Base-by-base conservation (phyloP, 2,329 filamentous ascomycete species). In the Aspergillus quadrilineatus region DNA sequence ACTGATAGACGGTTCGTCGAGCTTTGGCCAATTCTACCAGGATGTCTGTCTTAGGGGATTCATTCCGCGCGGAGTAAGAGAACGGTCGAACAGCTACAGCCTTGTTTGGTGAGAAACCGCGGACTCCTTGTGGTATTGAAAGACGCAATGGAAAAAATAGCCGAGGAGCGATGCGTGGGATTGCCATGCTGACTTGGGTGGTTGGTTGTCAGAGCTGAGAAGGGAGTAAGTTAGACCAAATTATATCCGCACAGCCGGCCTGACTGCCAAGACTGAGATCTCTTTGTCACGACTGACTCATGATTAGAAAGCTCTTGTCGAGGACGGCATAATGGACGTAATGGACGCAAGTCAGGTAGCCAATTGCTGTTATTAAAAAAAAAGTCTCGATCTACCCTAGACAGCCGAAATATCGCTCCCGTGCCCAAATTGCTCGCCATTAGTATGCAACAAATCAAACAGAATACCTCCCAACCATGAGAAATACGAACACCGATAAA, bases 1-100 rank as follows among this genome's bases (percentile, higher is more conserved):
- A 68, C 17, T 67, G 49, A 60, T 76, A 75, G 59, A 73, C 69
- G 26, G 69, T 69, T 60, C 72, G 72, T 45, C 73, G 69, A 58
- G 58, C 57, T 62, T 72, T 66, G 59, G 69, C 68, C 32, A 71
- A 61, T 17, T 69, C 64, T 50, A 73, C 56, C 41, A 75, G 56
- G 30, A 63, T 48, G 41, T 66, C 61, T n/a, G 63, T 61, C 39
- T 36, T 52, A 22, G 52, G 32, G 7, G 44, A 43, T 15, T 56
- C 10, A 34, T 36, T 51, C 14, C 36, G 43, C 15, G 43, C 32
- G 44, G 53, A 42, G 6, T 39, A 60, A 1, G 60, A 63, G 15
- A 65, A 67, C n/a, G 57, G 4, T 26, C 59, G 61, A 14, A 29
- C 6, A 50, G 14, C 29, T 10, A 41, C n/a, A 29, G 36, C 10